These are phyloP conservation scores for Scutellaria barbata DNA, from an alignment of 257 asterid species.

Conservation along the genomic window DNA sequence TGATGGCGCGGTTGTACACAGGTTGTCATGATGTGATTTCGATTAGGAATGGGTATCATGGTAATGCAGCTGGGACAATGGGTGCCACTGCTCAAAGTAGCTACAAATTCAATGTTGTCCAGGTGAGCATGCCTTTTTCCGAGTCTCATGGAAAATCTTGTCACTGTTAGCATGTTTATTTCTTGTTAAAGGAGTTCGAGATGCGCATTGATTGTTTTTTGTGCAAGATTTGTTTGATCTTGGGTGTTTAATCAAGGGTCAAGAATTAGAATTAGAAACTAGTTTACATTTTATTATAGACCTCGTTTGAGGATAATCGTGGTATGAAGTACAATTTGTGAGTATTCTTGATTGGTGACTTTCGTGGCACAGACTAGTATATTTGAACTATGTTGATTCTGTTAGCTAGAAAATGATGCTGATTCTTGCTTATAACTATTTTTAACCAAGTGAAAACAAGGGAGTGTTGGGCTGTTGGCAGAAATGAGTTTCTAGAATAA, in stretches of 20 bases:
- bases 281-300: background rate
- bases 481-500: background rate
- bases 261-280: background rate
- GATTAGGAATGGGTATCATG: constrained; percentile 88
- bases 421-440: constrained; percentile 4
- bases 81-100: constrained; percentile 83
- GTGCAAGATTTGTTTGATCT: background rate
- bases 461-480: background rate
- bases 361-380: background rate
- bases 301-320: background rate
- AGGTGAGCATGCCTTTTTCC: constrained; percentile 48
- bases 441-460: background rate
- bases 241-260: background rate
- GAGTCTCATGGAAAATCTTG: background rate
- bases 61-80: constrained; percentile 91
- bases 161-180: background rate
- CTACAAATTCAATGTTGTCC: constrained; percentile 87
- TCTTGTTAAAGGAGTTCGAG: background rate
- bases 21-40: constrained; percentile 81
- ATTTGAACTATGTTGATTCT: constrained; percentile 3
- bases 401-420: background rate
- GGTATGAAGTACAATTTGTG: background rate
- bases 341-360: background rate
- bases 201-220: constrained; percentile 1
- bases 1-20: constrained; percentile 81